phyloP scores from a whole-genome alignment of 1,284 basidiomycete genomes.

The Cronartium ribicola region DNA sequence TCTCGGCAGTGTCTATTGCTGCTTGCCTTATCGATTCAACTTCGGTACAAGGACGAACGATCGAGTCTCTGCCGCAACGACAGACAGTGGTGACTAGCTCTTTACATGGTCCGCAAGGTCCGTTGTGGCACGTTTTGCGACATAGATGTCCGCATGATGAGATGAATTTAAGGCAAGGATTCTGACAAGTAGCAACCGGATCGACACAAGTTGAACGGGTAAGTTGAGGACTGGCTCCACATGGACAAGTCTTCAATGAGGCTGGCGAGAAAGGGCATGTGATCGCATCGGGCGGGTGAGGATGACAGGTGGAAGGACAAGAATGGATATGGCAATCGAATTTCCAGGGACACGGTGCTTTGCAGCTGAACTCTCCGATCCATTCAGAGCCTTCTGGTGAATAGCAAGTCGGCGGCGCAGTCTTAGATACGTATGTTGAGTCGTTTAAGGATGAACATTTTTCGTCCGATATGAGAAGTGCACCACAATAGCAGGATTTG shows the following conservation, averaged over 20 bases:
- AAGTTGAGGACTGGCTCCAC: constrained; percentile 5
- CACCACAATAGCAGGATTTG: constrained; percentile 32
- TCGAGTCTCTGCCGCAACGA: constrained; percentile 26
- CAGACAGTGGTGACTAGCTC: constrained; percentile 26
- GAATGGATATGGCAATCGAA: constrained; percentile 34
- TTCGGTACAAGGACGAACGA: constrained; percentile 27
- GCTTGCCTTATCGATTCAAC: constrained; percentile 15
- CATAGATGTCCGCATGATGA: constrained; percentile 27
- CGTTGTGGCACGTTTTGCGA: constrained; percentile 16
- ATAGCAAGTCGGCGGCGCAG: background rate
- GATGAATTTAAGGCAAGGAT: constrained; percentile 19
- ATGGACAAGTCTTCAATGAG: constrained; percentile 16
- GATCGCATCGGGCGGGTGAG: constrained; percentile 9
- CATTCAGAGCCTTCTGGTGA: constrained; percentile 14
- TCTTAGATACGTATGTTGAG: background rate
- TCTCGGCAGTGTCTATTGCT: constrained; percentile 2
- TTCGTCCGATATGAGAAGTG: constrained; percentile 9
- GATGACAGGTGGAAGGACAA: constrained; percentile 34
- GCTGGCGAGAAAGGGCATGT: constrained; percentile 30
- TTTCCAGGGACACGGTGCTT: constrained; percentile 24
- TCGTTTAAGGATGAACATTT: constrained; percentile 10
- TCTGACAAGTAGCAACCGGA: constrained; percentile 28
- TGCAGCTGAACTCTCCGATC: constrained; percentile 31
- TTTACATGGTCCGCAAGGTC: constrained; percentile 27
- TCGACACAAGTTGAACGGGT: constrained; percentile 13